Evolutionary conservation across 2,329 filamentous ascomycete species (phyloP).

Genomic region (Colletotrichum tabaci): DNA sequence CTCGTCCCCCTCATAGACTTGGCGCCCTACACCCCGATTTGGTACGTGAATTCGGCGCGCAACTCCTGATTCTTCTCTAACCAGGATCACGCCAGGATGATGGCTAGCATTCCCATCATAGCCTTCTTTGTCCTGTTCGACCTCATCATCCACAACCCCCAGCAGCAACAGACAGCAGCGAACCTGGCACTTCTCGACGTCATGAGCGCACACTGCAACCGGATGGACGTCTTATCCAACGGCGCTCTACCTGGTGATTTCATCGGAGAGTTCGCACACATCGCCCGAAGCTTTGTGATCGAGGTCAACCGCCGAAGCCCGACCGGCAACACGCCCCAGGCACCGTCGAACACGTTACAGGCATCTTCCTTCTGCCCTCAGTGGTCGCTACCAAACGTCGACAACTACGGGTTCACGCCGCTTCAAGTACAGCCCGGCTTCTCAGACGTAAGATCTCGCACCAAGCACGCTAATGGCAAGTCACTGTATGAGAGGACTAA

Average conservation of each 20-base stretch:
- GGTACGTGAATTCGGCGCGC: conserved; percentile 40
- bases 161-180: conserved; percentile 49
- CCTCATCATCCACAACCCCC: conserved; percentile 53
- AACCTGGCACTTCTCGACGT: conserved; percentile 58
- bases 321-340: background rate
- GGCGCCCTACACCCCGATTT: conserved; percentile 49
- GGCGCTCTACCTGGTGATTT: conserved; percentile 54
- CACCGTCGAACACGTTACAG: background rate
- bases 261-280: conserved; percentile 56
- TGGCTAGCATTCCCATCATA: conserved; percentile 53
- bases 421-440: conserved; percentile 2
- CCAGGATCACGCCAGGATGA: conserved; percentile 41
- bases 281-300: conserved; percentile 57
- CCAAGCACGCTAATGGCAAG: background rate
- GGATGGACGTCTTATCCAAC: conserved; percentile 55
- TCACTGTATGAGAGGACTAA: background rate
- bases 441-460: background rate
- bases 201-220: conserved; percentile 57
- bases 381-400: conserved; percentile 13
- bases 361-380: conserved; percentile 2
- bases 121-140: conserved; percentile 59
- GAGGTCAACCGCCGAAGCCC: conserved; percentile 35
- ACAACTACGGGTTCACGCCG: background rate
- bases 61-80: too few species aligned
- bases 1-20: conserved; percentile 49